Percentiles rank a stretch among this genome's conserved stretches.
These are phyloP conservation scores for Hymenoscyphus linearis DNA, from an alignment of 2,329 filamentous ascomycete genomes.

Conservation along the genomic window DNA sequence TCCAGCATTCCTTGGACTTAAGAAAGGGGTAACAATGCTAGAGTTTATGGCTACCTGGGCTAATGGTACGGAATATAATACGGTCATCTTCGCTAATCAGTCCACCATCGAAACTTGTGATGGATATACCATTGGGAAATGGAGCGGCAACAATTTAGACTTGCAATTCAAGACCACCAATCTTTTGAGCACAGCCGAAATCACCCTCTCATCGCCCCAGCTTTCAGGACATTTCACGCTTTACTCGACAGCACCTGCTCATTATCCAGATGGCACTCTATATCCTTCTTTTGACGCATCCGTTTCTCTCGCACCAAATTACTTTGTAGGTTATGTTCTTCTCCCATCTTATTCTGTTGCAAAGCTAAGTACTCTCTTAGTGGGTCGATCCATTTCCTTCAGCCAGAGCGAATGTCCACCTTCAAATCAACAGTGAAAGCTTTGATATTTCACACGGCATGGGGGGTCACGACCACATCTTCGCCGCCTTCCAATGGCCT, in stretches of 20 bases:
- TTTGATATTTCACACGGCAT: constrained; percentile 1
- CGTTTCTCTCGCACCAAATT: neutral
- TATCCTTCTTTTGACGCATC: neutral
- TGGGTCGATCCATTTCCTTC: constrained; percentile 7
- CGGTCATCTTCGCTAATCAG: constrained; percentile 2
- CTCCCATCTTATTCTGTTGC: neutral
- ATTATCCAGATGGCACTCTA: constrained; percentile 4
- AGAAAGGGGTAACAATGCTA: neutral
- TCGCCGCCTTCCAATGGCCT: neutral
- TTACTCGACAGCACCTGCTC: constrained; percentile 2
- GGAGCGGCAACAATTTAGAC: neutral
- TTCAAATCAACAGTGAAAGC: neutral
- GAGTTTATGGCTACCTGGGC: constrained; percentile 1
- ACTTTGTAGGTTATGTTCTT: neutral
- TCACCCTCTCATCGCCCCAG: neutral
- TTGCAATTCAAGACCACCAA: constrained; percentile 6
- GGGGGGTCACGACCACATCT: constrained; percentile 5
- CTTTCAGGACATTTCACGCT: constrained; percentile 1
- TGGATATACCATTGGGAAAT: neutral
- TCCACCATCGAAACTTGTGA: constrained; percentile 2
- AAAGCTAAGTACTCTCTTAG: neutral
- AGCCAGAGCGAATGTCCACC: neutral
- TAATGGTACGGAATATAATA: constrained; percentile 6
- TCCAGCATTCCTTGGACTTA: neutral
- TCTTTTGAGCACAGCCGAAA: neutral